Evolutionary conservation across 1,139 yeast genomes (phyloP).

Genomic region (Yamadazyma conglobata): DNA sequence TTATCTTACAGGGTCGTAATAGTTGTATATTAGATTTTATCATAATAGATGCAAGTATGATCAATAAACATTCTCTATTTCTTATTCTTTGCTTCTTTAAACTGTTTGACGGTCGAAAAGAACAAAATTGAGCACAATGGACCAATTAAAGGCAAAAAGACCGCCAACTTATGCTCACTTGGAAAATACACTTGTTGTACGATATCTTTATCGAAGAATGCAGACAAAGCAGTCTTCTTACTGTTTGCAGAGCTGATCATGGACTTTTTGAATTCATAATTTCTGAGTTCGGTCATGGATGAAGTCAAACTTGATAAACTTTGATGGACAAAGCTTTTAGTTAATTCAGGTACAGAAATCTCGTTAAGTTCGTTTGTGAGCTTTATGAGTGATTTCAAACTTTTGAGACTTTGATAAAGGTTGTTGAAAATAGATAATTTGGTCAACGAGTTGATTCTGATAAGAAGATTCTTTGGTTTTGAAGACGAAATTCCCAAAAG

Average conservation of each 20-base stretch:
- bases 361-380: constrained; percentile 65
- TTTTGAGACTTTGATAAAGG: constrained; percentile 46
- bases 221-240: constrained; percentile 58
- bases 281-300: constrained; percentile 28
- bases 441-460: constrained; percentile 65
- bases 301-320: constrained; percentile 33
- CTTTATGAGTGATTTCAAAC: constrained; percentile 66
- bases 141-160: constrained; percentile 83
- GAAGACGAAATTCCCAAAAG: constrained; percentile 58
- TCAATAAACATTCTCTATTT: too few relatives aligned
- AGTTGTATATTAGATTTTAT: too few relatives aligned
- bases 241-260: constrained; percentile 55
- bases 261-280: constrained; percentile 42
- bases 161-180: constrained; percentile 91
- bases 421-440: constrained; percentile 58
- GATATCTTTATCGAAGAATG: constrained; percentile 92
- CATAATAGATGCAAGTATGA: too few relatives aligned
- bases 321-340: constrained; percentile 44
- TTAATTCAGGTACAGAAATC: constrained; percentile 77
- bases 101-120: constrained; percentile 47
- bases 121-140: constrained; percentile 73
- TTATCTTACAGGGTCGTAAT: too few relatives aligned
- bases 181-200: constrained; percentile 94
- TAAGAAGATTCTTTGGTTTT: constrained; percentile 48
- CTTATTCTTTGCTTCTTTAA: constrained; percentile 19